phyloP scores from a whole-genome alignment of 2,329 filamentous ascomycete genomes.

The Fusarium illudens region DNA sequence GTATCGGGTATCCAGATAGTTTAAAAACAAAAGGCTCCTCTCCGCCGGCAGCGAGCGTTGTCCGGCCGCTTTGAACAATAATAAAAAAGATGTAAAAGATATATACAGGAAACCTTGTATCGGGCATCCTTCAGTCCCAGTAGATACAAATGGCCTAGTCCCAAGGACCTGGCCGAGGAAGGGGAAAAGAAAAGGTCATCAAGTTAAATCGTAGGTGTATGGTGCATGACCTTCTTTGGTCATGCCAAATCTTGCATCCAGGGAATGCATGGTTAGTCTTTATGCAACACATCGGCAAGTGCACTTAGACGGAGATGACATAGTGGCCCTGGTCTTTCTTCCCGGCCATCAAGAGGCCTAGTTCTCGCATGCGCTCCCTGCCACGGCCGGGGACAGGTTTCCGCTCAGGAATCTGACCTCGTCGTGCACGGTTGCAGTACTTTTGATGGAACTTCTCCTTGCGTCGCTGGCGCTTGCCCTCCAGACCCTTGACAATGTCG shows the following conservation, averaged over 20 bases:
- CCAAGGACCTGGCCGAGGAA: conserved; percentile 24
- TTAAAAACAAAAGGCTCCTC: conserved; percentile 33
- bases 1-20: conserved; percentile 47
- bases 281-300: conserved; percentile 1
- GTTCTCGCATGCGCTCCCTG: conserved; percentile 82
- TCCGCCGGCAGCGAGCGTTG: conserved; percentile 36
- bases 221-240: conserved; percentile 26
- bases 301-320: conserved; percentile 73
- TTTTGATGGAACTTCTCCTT: conserved; percentile 93
- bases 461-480: conserved; percentile 91
- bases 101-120: conserved; percentile 34
- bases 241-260: conserved; percentile 26
- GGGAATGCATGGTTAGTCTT: conserved; percentile 5
- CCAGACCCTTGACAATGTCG: conserved; percentile 95
- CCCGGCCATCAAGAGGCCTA: conserved; percentile 88
- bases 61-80: conserved; percentile 40
- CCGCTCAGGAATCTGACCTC: conserved; percentile 68
- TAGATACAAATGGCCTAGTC: conserved; percentile 34
- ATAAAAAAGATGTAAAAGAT: conserved; percentile 23
- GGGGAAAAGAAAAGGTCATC: conserved; percentile 26
- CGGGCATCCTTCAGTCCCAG: conserved; percentile 16
- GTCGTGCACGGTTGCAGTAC: conserved; percentile 83
- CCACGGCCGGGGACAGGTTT: conserved; percentile 84
- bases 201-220: conserved; percentile 30
- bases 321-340: conserved; percentile 78